Evolutionary conservation across 1,284 basidiomycete species (phyloP), one percentile per base, ranked within the genome.

Genomic region (Boletellus dicymbophilus): DNA sequence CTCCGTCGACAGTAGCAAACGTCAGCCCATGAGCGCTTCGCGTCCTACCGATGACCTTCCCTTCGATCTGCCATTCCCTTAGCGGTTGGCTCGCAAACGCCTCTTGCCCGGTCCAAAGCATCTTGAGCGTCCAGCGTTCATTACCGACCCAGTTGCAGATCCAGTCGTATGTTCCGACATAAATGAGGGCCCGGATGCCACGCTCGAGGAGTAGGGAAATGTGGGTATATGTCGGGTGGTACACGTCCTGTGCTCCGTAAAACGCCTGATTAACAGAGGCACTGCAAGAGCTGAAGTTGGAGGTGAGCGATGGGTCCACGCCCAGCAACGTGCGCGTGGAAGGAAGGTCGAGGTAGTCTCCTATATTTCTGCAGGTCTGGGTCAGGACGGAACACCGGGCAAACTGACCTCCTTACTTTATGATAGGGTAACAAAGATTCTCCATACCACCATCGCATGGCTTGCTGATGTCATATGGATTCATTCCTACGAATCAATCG

Each of bases 141-240:
- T 89, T 89, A 3, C 82, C 86, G 16, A 90, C 69, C 77, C 84
- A 85, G 67, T 90, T 91, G 63, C 88, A 90, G 53, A 88, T 84
- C 75, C 78, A 88, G 65, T 90, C 88, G 49, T 82, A 80, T 3
- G 75, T 77, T 2, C 88, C 88, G 5, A 84, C 85, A 58, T 91
- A 91, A 52, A 92, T 81, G 16, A 95, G 77, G 5, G 86, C 83
- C 8, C 79, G 72, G 23, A 95, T 72, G 1, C 82, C 84, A 23
- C 89, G 80, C 61, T 93, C 90, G 20, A 94, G 79, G 28, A 95
- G 76, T 3, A 75, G 82, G 1, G 80, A 76, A 48, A 93, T 74
- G 61, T 93, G 84, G 37, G 78, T 67, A 57, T 73, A 68, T 0
- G 77, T 77, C 4, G 70, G 62, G 52, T 76, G 77, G 37, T 69